phyloP scores from a whole-genome alignment of 1,284 basidiomycete genomes.

The Malassezia caprae region DNA sequence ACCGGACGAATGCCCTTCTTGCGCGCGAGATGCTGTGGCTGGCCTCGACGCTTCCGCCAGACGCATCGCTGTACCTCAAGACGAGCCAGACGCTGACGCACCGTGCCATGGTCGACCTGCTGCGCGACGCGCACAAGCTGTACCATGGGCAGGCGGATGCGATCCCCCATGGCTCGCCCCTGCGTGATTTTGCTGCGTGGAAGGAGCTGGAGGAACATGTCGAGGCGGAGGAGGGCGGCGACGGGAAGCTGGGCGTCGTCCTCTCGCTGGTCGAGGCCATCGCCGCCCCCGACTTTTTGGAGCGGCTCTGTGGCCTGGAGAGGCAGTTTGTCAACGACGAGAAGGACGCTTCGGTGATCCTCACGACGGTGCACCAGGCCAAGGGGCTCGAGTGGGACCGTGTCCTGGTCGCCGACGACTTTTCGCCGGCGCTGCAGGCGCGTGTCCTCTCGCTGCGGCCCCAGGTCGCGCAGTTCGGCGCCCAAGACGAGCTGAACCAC shows the following conservation, averaged over 20 bases:
- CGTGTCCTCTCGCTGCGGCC: not conserved
- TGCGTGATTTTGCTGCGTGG: slow-evolving; percentile 37
- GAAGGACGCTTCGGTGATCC: slow-evolving; percentile 22
- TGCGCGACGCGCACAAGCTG: slow-evolving; percentile 34
- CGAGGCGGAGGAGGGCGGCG: slow-evolving; percentile 33
- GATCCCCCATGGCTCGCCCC: slow-evolving; percentile 23
- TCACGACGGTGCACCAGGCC: slow-evolving; percentile 39
- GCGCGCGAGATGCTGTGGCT: slow-evolving; percentile 30
- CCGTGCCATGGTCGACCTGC: slow-evolving; percentile 24
- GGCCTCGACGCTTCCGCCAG: slow-evolving; percentile 18
- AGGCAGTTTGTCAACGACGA: slow-evolving; percentile 24
- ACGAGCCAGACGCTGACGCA: slow-evolving; percentile 29
- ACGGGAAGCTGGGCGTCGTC: slow-evolving; percentile 32
- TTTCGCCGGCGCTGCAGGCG: slow-evolving; percentile 23
- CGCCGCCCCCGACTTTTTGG: slow-evolving; percentile 27
- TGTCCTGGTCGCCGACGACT: slow-evolving; percentile 35
- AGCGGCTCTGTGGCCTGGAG: slow-evolving; percentile 24
- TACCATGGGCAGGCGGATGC: slow-evolving; percentile 24
- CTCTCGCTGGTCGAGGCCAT: slow-evolving; percentile 25
- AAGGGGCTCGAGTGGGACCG: slow-evolving; percentile 42
- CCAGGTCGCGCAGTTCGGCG: slow-evolving; percentile 20
- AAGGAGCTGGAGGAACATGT: slow-evolving; percentile 38
- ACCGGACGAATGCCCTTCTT: slow-evolving; percentile 32
- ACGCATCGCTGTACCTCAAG: slow-evolving; percentile 31
- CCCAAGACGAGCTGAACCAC: slow-evolving; percentile 35